Base-by-base conservation (phyloP, 768 basidiomycete species). In the Serpula lacrymans region DNA sequence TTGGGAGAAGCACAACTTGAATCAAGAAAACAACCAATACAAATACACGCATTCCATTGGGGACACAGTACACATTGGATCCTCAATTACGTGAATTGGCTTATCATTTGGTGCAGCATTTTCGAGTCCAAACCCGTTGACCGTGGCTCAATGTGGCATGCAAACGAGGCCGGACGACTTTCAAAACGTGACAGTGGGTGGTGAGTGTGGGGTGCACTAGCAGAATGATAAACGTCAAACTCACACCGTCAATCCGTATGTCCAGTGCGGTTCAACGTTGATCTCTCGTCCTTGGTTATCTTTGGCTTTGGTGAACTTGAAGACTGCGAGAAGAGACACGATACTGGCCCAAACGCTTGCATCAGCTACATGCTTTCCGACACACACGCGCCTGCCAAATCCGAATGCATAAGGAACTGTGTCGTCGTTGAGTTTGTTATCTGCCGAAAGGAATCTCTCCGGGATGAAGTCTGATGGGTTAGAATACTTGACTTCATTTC, bases 401-500 rank as follows among this genome's bases (percentile, higher is more conserved):
- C 48, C 47, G 22, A 48, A 50, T 30, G 29, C 35, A 25, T 34
- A 18, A 10, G 22, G 17, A 9, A 21, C 42, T 13, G 28, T 38
- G 10, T 6, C 37, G 17, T 40, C 13, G 3, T 14, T 28, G 4
- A 40, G 20, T 11, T 7, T 23, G 22, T 31, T 31, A 20, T 32
- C 30, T 4, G 17, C 29, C 29, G 65, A 62, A 2, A 66, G 27
- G 44, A 68, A 68, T 16, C 64, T 52, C 38, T 68, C 65, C 1
- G 67, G 67, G 26, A 42, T 43, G 53, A 67, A 68, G 14, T 41
- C 45, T 20, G 63, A 58, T 9, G 65, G 60, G 5, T 57, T 51
- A 1, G 64, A 59, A 45, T 66, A 66, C 54, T 31, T 31, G 7
- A 23, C 29, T 10, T 9, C 26, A 24, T 37, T 37, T 13, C 24